Base-by-base conservation (phyloP, 2,329 filamentous ascomycete genomes). In the Stylonectria norvegica region DNA sequence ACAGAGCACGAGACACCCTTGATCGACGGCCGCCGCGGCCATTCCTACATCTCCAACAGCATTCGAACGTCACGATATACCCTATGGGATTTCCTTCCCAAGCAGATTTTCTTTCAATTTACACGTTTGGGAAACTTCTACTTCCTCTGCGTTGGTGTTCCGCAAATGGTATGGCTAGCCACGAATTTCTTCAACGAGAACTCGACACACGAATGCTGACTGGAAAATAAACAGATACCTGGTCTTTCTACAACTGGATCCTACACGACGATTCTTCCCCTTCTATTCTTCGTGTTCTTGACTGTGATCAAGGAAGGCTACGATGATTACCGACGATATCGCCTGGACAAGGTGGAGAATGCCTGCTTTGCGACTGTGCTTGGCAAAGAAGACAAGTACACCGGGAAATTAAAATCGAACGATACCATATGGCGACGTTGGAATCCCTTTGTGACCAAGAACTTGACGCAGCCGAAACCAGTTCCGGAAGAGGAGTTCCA, bases 291-390 rank as follows among this genome's bases (percentile, higher is more conserved):
- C 59, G 85, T 95, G 28, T 71, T 81, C 23, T 72, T 95, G 43
- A 93, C 88, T 0, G 86, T 95, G 55, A 75, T 75, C 19, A 95
- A 95, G 60, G 89, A 95, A 66, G 89, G 88, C 0, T 93, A 88
- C 53, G 89, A 95, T 60, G 89, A 95, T 62, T 82, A 85, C 55
- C 79, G 86, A 53, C 75, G 89, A 45, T 86, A 93, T 63, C 77
- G 85, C 12, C 71, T 94, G 33, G 89, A 95, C 58, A 89, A 83
- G 55, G 78, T 86, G 16, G 89, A 95, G 63, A 95, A 95, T 58
- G 72, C 75, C 4, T 67, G 70, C 34, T 63, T 67, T 8, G 69
- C 69, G 1, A 74, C 67, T 2, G 68, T 75, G 3, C 57, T 78
- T 16, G 65, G 65, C n/a, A 55, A 57, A 9, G 52, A 64, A 38